Base-by-base conservation (phyloP, 306 rosid genomes). In the Vigna hirtella region DNA sequence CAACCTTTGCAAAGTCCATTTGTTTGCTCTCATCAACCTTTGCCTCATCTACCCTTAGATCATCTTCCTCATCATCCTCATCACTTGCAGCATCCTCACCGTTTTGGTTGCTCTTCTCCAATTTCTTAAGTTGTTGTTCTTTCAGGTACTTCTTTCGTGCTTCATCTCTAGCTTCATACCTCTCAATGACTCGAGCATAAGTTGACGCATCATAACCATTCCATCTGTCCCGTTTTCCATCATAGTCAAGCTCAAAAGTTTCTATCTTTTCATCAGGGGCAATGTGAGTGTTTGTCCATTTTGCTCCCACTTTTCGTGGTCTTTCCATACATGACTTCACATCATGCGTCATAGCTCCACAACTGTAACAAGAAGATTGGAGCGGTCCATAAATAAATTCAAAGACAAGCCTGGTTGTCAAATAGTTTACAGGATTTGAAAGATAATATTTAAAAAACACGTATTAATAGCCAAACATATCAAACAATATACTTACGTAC, bases 1-100 rank as follows among this genome's bases (percentile, higher is more conserved):
- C 93, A 86, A 89, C 93, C 90, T 89, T 89, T 6, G 91, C 93
- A 81, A 89, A 91, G 68, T 91, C 90, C 91, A 91, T 89, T 61
- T 89, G 90, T 63, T 89, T 89, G 82, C 93, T 89, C 70, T 91
- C 91, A 47, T 91, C 96, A 64, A 91, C 91, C 85, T 87, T 91
- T 9, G 93, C 93, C 80, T 91, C 96, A 63, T 91, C 93, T 22
- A 89, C 88, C 87, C 83, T 87, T 13, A 89, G 75, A 81, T 69
- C 88, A 84, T 87, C 90, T 52, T 85, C 88, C 0, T 85, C 88
- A 32, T 87, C 89, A 75, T 84, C 89, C 30, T 81, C 93, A 17
- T 86, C 93, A 66, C 83, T 87, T 16, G 74, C 58, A 66, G 81
- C 48, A 53, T 70, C 74, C 58, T 77, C 81, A 42, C 71, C 81